Evolutionary conservation across 1,284 basidiomycete genomes (phyloP), one percentile per base, ranked within the genome.

Genomic region (Entoloma clypeatum): DNA sequence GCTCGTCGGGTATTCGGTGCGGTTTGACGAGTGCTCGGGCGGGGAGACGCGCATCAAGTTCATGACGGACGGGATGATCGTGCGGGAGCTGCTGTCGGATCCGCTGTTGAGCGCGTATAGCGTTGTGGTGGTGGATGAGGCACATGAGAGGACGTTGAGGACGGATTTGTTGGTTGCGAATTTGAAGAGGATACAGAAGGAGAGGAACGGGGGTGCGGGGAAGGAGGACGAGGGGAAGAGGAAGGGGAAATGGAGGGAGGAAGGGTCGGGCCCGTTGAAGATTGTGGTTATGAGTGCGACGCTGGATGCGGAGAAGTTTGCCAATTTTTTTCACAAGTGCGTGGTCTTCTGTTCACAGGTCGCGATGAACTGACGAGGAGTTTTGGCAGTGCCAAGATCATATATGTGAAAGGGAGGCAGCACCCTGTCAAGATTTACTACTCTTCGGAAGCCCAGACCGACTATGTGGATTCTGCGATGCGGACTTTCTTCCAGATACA

Each of bases 241-340:
- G 49, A 23, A 74, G 70, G 49, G 68, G 66, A 17, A 64, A 58
- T 52, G 57, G 44, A n/a, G 52, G 49, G 29, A 52, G 48, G 52
- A 43, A 53, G 48, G 24, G 33, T 50, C 54, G 4, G 73, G 72
- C 47, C 80, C 78, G 11, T 74, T 99, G 48, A 98, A 95, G 62
- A 76, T 99, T 37, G 78, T 99, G 14, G 77, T 99, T 55, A 99
- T 98, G 95, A 93, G 89, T 64, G 95, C 95, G 2, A 99, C 95
- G 2, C 75, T 99, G 13, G 94, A 99, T 60, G 93, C 94, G 0
- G 83, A 92, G 46, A 90, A 90, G 48, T 99, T 99, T 61, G 88
- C 87, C 61, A 72, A 73, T 30, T 99, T 96, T 64, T 97, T 91
- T 56, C 65, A 84, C 56, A 70, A 77, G 87, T 93, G 52, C 36